A percentile compares a stretch with the other conserved stretches of the same genome.
Conservation (phyloP, 495 filamentous ascomycete genomes). For the Xylaria cubensis region DNA sequence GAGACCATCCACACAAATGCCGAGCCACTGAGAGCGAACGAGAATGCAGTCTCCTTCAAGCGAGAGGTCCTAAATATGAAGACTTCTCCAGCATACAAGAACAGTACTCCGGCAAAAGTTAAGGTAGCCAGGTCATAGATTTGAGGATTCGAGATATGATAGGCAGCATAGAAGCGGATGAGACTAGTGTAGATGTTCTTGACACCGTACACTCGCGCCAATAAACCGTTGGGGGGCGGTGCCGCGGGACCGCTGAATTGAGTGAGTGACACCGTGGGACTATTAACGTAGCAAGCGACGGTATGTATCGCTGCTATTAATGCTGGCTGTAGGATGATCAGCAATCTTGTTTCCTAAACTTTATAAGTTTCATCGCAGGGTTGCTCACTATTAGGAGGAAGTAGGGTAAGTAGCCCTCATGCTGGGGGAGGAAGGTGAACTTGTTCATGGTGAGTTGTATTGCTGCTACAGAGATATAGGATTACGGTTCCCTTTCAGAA, state of each 20-base stretch:
- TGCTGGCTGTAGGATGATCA: conserved; percentile 21
- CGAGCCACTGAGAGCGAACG: conserved; percentile 31
- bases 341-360: background rate
- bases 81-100: conserved; percentile 38
- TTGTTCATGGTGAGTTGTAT: conserved; percentile 1
- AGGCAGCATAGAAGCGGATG: conserved; percentile 44
- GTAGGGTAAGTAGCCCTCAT: conserved; percentile 41
- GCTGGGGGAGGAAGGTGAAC: conserved; percentile 29
- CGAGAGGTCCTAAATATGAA: conserved; percentile 36
- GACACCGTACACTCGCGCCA: conserved; percentile 44
- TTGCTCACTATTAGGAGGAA: conserved; percentile 40
- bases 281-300: conserved; percentile 34
- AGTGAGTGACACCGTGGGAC: conserved; percentile 28
- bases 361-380: background rate
- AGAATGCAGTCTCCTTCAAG: conserved; percentile 33
- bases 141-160: conserved; percentile 39
- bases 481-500: background rate
- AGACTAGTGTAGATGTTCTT: conserved; percentile 43
- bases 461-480: too few species aligned
- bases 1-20: conserved; percentile 42
- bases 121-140: conserved; percentile 40
- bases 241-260: conserved; percentile 41
- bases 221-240: conserved; percentile 36
- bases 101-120: conserved; percentile 41
- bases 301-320: conserved; percentile 35